Conservation (phyloP, 169 alveolate genomes). For the Eimeria sp. region DNA sequence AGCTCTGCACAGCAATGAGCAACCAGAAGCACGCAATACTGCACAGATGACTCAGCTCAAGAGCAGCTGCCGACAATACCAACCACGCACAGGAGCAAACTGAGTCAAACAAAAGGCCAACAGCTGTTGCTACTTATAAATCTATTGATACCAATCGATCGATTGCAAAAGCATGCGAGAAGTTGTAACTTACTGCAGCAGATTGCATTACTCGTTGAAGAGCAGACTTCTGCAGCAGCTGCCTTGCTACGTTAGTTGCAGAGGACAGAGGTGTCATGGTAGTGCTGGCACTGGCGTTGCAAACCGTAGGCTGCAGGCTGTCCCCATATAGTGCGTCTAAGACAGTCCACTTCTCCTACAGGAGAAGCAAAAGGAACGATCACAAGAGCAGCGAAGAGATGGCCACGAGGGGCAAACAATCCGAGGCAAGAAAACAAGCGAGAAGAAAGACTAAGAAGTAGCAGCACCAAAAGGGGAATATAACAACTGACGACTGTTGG, state of each 20-base stretch:
- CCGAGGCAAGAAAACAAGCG: background rate
- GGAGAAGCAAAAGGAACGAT: background rate
- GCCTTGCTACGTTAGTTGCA: slow-evolving; percentile 76
- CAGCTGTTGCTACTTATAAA: background rate
- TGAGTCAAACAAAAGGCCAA: background rate
- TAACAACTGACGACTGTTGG: slow-evolving; percentile 34
- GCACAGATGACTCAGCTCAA: background rate
- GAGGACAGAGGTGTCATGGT: slow-evolving; percentile 36
- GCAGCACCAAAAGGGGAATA: background rate
- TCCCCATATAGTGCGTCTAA: slow-evolving; percentile 46
- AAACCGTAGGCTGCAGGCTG: slow-evolving; percentile 47
- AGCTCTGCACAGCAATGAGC: slow-evolving; percentile 35
- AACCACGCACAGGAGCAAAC: background rate
- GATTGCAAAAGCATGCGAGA: background rate
- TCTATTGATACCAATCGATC: too few relatives aligned
- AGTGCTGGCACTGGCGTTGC: slow-evolving; percentile 7
- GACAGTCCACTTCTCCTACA: slow-evolving; percentile 56
- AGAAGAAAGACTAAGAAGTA: background rate
- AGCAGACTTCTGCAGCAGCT: slow-evolving; percentile 65
- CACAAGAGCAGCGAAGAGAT: background rate
- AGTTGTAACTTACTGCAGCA: slow-evolving; percentile 43
- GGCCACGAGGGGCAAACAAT: background rate
- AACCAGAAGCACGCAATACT: background rate
- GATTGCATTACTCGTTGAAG: slow-evolving; percentile 74
- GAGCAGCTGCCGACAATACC: background rate